Conservation (phyloP, 768 basidiomycete species). For the Infundibulicybe gibba region DNA sequence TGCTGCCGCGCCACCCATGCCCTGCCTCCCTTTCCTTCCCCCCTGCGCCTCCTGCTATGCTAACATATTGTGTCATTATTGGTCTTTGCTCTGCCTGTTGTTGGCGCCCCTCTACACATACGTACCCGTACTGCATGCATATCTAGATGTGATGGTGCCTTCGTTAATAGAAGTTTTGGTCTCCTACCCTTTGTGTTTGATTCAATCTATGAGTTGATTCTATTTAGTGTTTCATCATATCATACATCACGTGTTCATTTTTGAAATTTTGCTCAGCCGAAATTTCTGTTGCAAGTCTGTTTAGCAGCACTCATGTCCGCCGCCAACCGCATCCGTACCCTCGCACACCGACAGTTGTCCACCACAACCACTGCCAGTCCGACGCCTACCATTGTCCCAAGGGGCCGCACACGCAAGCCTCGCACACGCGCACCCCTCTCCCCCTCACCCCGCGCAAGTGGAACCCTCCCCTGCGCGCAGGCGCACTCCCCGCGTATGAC, state of each 20-base stretch:
- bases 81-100: not conserved
- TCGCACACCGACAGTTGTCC: no score
- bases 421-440: not conserved
- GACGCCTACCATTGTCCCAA: no score
- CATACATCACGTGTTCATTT: no score
- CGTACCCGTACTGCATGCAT: not conserved
- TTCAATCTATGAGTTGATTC: no score
- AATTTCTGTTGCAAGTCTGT: no score
- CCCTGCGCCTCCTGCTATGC: not conserved
- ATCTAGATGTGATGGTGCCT: not conserved
- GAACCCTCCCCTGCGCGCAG: constrained; percentile 57
- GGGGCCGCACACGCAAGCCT: not conserved
- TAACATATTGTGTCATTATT: constrained; percentile 4
- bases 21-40: not conserved
- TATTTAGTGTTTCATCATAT: no score
- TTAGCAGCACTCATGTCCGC: no score
- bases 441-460: constrained; percentile 45
- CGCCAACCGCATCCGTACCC: no score
- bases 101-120: not conserved
- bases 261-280: no score
- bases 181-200: no score
- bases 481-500: constrained; percentile 79
- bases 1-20: not conserved
- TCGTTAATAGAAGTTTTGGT: no score
- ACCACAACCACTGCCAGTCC: no score